phyloP scores from a whole-genome alignment of 805 yeast species.

The Starmerella geochares region DNA sequence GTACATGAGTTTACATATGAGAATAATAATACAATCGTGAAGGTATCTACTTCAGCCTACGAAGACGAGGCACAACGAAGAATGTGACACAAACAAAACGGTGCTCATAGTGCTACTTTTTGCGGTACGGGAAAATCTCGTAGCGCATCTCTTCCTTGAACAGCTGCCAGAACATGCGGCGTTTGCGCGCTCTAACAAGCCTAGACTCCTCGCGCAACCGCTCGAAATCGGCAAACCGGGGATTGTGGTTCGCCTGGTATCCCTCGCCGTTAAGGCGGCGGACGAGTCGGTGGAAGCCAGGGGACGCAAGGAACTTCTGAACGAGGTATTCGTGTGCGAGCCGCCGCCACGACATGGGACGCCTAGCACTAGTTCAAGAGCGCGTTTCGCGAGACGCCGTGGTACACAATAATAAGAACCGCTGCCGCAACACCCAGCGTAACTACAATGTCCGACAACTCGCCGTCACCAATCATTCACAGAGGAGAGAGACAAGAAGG shows the following conservation, averaged over 20 bases:
- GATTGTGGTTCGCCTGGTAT: not conserved
- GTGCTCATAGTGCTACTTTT: not conserved
- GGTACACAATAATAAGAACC: conserved; percentile 61
- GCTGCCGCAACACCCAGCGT: conserved; percentile 64
- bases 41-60: not conserved
- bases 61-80: not conserved
- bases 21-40: no score
- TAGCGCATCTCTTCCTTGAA: conserved; percentile 25
- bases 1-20: no score
- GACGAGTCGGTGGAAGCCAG: conserved; percentile 26
- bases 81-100: not conserved
- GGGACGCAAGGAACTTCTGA: conserved; percentile 23
- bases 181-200: conserved; percentile 7
- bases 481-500: not conserved
- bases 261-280: conserved; percentile 22
- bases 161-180: conserved; percentile 21
- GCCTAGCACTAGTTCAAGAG: conserved; percentile 3
- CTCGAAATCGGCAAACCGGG: conserved; percentile 3
- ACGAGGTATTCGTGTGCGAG: conserved; percentile 25
- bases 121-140: conserved; percentile 20
- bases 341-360: conserved; percentile 22
- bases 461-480: conserved; percentile 71
- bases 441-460: conserved; percentile 63
- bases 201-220: conserved; percentile 3
- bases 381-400: conserved; percentile 47